Conservation (phyloP, 768 basidiomycete genomes). For the Leccinum boreale region DNA sequence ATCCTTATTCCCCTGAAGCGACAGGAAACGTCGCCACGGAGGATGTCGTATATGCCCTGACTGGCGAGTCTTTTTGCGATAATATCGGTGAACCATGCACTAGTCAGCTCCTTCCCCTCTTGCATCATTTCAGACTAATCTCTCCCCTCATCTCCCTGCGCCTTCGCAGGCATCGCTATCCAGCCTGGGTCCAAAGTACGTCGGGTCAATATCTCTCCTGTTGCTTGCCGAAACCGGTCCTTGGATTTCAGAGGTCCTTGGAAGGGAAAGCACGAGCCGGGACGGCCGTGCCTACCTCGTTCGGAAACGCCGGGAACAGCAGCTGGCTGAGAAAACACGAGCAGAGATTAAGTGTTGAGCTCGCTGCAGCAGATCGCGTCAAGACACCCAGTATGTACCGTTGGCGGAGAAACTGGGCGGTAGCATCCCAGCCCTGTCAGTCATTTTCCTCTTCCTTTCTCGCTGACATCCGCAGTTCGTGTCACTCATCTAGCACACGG, state of each 20-base stretch:
- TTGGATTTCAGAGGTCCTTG: constrained; percentile 75
- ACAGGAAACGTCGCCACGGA: constrained; percentile 96
- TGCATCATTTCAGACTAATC: neutral
- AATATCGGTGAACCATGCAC: constrained; percentile 33
- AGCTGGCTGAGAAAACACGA: constrained; percentile 15
- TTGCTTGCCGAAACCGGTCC: constrained; percentile 70
- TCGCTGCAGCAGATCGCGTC: no score
- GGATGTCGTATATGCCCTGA: constrained; percentile 81
- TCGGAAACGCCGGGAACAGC: constrained; percentile 37
- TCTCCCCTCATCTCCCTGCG: neutral
- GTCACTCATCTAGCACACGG: neutral
- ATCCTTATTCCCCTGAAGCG: constrained; percentile 94
- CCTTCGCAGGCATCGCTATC: neutral
- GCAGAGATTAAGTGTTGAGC: constrained; percentile 7
- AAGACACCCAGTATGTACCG: no score
- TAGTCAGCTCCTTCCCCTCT: constrained; percentile 10
- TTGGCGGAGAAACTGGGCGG: no score
- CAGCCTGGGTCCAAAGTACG: constrained; percentile 17
- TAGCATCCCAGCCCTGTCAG: neutral
- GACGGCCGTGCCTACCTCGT: constrained; percentile 72
- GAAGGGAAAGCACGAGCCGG: constrained; percentile 67
- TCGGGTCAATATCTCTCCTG: constrained; percentile 53
- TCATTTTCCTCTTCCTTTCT: neutral
- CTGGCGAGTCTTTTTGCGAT: constrained; percentile 58
- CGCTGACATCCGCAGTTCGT: neutral